Base-by-base conservation (phyloP, 108 stramenopile genomes). In the Mayamaea pseudoterrestris region DNA sequence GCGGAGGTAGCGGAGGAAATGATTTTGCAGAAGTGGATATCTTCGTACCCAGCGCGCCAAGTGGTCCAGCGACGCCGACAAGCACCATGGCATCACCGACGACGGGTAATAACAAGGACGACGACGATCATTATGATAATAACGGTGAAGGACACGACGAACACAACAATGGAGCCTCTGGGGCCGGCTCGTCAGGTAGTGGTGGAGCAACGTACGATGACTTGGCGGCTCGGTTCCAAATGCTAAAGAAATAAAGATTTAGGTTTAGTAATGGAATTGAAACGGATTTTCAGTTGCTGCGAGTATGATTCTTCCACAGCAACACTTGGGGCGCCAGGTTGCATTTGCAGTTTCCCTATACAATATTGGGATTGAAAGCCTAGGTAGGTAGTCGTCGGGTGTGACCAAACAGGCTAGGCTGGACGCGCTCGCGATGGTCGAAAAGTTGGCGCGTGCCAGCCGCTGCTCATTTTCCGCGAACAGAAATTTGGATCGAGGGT, bases 211-310 rank as follows among this genome's bases (percentile, higher is more conserved):
- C 71, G 13, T 80, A 77, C 47, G 57, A 67, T n/a, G 80, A 87
- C 45, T 61, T 87, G 18, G 80, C 78, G 0, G 78, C 78, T 5
- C 57, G 72, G n/a, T 87, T 87, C 57, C 69, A 73, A 21, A 60
- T 60, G 20, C 54, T 87, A 22, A 78, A 79, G 35, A 73, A 70
- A 43, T n/a, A 31, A 39, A 39, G 3, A 8, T 18, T 14, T 3
- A 4, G 3, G 4, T 39, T 39, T 6, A 14, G 20, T 6, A 34
- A 34, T n/a, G n/a, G n/a, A n/a, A n/a, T n/a, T n/a, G n/a, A n/a
- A n/a, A n/a, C n/a, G n/a, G n/a, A n/a, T n/a, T n/a, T n/a, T n/a
- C n/a, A n/a, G n/a, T n/a, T n/a, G n/a, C n/a, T n/a, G n/a, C n/a
- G n/a, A n/a, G n/a, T n/a, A n/a, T n/a, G n/a, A n/a, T n/a, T n/a